Percentiles rank a stretch among this genome's conserved stretches.
Evolutionary conservation across 225 moss, liverwort and hornwort genomes (phyloP).

Genomic region (Marchantia paleacea): DNA sequence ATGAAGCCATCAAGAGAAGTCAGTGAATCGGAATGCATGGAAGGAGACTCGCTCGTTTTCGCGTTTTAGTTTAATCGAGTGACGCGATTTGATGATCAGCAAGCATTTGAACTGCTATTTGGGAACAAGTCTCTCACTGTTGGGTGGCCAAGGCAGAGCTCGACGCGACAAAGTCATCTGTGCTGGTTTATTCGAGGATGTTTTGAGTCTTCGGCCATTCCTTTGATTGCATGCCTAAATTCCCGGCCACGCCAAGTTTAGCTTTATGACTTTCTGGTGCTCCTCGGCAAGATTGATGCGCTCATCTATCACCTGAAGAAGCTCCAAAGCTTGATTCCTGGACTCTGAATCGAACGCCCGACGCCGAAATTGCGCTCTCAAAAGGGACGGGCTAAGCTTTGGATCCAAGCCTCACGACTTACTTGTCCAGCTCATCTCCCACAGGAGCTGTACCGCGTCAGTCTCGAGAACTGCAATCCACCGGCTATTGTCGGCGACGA

Average conservation of each 20-base stretch:
- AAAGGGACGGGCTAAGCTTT: too few species aligned
- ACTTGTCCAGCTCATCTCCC: too few species aligned
- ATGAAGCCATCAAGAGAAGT: background rate
- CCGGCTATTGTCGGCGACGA: too few species aligned
- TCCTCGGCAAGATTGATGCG: background rate
- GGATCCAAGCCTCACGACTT: too few species aligned
- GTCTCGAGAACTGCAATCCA: too few species aligned
- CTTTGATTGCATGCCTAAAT: background rate
- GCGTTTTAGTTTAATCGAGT: background rate
- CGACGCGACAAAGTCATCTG: background rate
- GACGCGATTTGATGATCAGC: background rate
- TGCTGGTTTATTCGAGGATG: background rate
- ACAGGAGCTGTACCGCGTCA: too few species aligned
- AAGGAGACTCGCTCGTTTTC: background rate
- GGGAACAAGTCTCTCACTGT: background rate
- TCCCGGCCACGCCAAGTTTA: background rate
- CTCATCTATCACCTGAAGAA: too few species aligned
- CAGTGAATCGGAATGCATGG: background rate
- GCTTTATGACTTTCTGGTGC: background rate
- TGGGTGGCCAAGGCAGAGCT: background rate
- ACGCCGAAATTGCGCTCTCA: too few species aligned
- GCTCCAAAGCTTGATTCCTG: too few species aligned
- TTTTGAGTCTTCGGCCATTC: background rate
- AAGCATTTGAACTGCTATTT: background rate
- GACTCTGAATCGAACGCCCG: background rate